Base-by-base conservation (phyloP, 192 early-diverging fungal genomes). In the Coemansia javaensis region DNA sequence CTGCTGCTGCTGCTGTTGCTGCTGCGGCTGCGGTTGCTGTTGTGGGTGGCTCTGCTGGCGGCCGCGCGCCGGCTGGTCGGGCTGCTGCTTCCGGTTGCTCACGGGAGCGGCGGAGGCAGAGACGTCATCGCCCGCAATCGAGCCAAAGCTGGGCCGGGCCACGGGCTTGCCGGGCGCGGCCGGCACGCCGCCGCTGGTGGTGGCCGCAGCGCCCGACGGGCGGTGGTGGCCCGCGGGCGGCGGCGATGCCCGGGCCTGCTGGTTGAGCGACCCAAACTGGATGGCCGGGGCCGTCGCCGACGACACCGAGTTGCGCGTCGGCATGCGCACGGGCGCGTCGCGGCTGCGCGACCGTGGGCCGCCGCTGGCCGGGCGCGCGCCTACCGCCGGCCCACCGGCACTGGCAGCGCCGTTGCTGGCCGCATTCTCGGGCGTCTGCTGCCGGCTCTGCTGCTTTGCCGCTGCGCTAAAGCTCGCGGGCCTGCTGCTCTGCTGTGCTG, bases 231-330 rank as follows among this genome's bases (percentile, higher is more conserved):
- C 51, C 2, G 50, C 33, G 7, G 68, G 63, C 13, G 75, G 68
- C 12, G 67, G 53, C 9, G 56, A 47, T 7, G 67, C 32, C 40
- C 63, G 63, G 1, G 58, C 30, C 40, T 71, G 58, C 55, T 75
- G 63, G 59, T 67, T 66, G 24, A 77, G 51, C 35, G 75, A 66
- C n/a, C 75, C 75, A 53, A 77, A 77, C 60, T 77, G 75, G 32
- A 77, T 72, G 24, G 61, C 52, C 9, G 73, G 52, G 18, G 59
- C 33, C 0, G 45, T 47, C 30, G 62, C 50, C 27, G 65, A 68
- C 3, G 57, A 51, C 12, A 65, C 69, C 23, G 57, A 60, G 49
- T 61, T 73, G 15, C 69, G 48, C 13, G 51, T 55, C 6, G 69
- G 69, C 41, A 73, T 50, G 16, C 69, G 62, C 43, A 73, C 69